Conservation (phyloP, 2,329 filamentous ascomycete species). For the Xylaria sp. region DNA sequence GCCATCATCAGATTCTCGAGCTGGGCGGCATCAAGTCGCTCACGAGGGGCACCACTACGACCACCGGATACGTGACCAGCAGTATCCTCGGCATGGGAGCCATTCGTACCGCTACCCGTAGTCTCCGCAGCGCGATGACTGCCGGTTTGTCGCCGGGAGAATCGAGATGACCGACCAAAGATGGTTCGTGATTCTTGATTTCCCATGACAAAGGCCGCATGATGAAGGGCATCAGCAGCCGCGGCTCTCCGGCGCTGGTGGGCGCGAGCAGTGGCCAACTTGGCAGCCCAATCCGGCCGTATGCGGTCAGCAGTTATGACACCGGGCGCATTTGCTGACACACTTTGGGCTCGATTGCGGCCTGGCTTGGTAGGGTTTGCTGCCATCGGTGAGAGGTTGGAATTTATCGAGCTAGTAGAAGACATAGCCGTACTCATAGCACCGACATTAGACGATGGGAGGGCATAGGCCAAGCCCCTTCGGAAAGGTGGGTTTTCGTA, state of each 20-base stretch:
- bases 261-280: slow-evolving; percentile 75
- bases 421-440: slow-evolving; percentile 70
- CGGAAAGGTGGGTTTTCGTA: slow-evolving; percentile 88
- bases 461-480: slow-evolving; percentile 68
- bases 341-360: slow-evolving; percentile 48
- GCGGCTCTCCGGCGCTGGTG: slow-evolving; percentile 83
- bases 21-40: slow-evolving; percentile 48
- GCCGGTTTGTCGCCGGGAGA: slow-evolving; percentile 49
- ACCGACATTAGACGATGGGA: slow-evolving; percentile 42
- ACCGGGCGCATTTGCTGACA: slow-evolving; percentile 77
- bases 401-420: slow-evolving; percentile 74
- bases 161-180: slow-evolving; percentile 46
- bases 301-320: slow-evolving; percentile 92
- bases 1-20: slow-evolving; percentile 98
- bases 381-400: slow-evolving; percentile 43
- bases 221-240: slow-evolving; percentile 88
- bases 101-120: slow-evolving; percentile 23
- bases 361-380: slow-evolving; percentile 32
- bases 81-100: slow-evolving; percentile 26
- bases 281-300: slow-evolving; percentile 89
- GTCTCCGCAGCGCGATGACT: slow-evolving; percentile 33
- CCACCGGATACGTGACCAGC: slow-evolving; percentile 33
- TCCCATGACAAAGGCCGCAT: slow-evolving; percentile 86
- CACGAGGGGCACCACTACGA: slow-evolving; percentile 22
- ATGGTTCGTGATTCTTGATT: slow-evolving; percentile 52